Percentiles rank a stretch among this genome's conserved stretches.
These are phyloP conservation scores for Lachancea sp. DNA, from an alignment of 805 yeast genomes.

Conservation along the genomic window DNA sequence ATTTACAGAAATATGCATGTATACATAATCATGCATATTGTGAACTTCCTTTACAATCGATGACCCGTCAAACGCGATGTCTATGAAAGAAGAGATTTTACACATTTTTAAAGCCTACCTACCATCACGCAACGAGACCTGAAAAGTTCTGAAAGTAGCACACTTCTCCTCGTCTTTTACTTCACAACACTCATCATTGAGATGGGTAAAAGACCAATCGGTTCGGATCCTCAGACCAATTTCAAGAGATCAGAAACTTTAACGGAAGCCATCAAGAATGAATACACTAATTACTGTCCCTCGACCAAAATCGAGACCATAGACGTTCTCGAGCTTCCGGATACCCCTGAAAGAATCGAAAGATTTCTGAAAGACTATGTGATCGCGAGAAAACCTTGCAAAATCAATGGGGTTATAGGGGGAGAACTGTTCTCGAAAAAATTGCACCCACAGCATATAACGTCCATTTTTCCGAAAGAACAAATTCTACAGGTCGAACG, in stretches of 20 bases:
- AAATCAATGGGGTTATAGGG: conserved; percentile 37
- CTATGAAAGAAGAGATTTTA: background rate
- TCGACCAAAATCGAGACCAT: conserved; percentile 7
- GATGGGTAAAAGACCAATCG: conserved; percentile 5
- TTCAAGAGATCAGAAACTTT: background rate
- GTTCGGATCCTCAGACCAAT: background rate
- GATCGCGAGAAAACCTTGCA: conserved; percentile 43
- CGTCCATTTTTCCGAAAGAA: conserved; percentile 33
- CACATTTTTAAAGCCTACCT: too few species aligned
- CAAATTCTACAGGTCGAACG: conserved; percentile 50
- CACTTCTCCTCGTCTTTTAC: too few species aligned
- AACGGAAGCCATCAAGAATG: background rate
- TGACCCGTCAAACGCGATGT: too few species aligned
- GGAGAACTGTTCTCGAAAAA: conserved; percentile 29
- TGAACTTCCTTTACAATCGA: too few species aligned
- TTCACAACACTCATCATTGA: too few species aligned
- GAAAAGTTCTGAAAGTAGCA: too few species aligned
- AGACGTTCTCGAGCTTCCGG: conserved; percentile 19
- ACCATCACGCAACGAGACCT: too few species aligned
- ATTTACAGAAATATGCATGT: background rate
- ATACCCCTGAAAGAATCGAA: conserved; percentile 14
- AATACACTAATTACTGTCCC: conserved; percentile 19
- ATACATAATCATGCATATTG: background rate
- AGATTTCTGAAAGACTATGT: conserved; percentile 39
- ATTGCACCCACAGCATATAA: conserved; percentile 35